phyloP scores from a whole-genome alignment of 768 basidiomycete species.

The Mycena vulgaris region DNA sequence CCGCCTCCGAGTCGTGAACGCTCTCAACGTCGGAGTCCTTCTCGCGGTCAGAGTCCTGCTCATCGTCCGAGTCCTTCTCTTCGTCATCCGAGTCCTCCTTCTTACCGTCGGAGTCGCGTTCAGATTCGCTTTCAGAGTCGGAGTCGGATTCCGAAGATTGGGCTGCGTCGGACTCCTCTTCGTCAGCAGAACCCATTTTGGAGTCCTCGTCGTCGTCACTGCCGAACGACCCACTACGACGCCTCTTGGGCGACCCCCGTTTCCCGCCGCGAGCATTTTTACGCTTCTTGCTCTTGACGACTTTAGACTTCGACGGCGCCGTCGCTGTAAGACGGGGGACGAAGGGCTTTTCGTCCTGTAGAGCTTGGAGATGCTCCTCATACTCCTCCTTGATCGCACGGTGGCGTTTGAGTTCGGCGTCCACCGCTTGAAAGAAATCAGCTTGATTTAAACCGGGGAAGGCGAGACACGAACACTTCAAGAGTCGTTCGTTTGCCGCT shows the following conservation, averaged over 20 bases:
- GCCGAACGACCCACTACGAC: conserved; percentile 46
- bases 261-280: conserved; percentile 61
- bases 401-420: conserved; percentile 55
- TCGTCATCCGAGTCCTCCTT: conserved; percentile 36
- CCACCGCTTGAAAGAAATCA: conserved; percentile 50
- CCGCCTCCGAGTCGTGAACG: conserved; percentile 53
- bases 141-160: conserved; percentile 44
- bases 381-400: conserved; percentile 58
- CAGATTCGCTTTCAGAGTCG: conserved; percentile 33
- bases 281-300: conserved; percentile 60
- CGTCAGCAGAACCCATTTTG: conserved; percentile 22
- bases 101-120: conserved; percentile 34
- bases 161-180: conserved; percentile 44
- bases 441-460: background rate
- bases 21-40: conserved; percentile 29
- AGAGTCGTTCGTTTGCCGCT: conserved; percentile 51
- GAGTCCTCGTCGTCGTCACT: conserved; percentile 42
- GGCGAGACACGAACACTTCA: conserved; percentile 56
- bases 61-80: conserved; percentile 41
- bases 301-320: conserved; percentile 38
- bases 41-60: conserved; percentile 8
- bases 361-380: conserved; percentile 61
- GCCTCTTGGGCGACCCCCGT: conserved; percentile 61
- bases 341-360: conserved; percentile 62
- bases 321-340: conserved; percentile 58